phyloP scores from a whole-genome alignment of 176 grass and related monocot genomes.

The Lolium multiflorum region DNA sequence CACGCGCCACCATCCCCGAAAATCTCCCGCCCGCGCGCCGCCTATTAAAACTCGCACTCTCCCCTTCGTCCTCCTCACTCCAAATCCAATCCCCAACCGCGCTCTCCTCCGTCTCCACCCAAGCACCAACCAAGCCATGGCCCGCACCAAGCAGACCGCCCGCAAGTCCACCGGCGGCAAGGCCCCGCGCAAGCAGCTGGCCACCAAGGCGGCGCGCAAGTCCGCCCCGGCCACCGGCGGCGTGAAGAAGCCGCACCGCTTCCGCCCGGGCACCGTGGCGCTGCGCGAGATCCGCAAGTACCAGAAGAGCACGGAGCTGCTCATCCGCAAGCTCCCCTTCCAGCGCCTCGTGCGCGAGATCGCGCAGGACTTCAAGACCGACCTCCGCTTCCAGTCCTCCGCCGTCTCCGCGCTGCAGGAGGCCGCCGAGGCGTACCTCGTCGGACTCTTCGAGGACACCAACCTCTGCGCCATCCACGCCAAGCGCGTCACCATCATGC shows the following conservation, averaged over 20 bases:
- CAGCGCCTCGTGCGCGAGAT: constrained; percentile 68
- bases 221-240: no score
- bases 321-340: constrained; percentile 81
- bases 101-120: background rate
- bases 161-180: no score
- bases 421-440: constrained; percentile 72
- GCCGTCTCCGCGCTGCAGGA: constrained; percentile 70
- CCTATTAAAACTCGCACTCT: background rate
- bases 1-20: background rate
- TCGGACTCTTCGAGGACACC: constrained; percentile 74
- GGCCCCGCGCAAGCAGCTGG: no score
- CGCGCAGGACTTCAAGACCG: constrained; percentile 74
- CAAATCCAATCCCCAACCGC: background rate
- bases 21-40: background rate
- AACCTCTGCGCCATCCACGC: constrained; percentile 85
- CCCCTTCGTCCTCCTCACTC: background rate
- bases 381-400: constrained; percentile 71
- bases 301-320: constrained; percentile 81
- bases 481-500: constrained; percentile 87
- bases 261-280: no score
- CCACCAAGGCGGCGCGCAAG: no score
- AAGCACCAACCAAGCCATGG: constrained; percentile 33
- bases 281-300: constrained; percentile 64
- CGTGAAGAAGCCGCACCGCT: no score
- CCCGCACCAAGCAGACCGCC: constrained; percentile 54